Conservation (phyloP, 1,284 basidiomycete genomes). For the Apiotrichum mycotoxinovorans region DNA sequence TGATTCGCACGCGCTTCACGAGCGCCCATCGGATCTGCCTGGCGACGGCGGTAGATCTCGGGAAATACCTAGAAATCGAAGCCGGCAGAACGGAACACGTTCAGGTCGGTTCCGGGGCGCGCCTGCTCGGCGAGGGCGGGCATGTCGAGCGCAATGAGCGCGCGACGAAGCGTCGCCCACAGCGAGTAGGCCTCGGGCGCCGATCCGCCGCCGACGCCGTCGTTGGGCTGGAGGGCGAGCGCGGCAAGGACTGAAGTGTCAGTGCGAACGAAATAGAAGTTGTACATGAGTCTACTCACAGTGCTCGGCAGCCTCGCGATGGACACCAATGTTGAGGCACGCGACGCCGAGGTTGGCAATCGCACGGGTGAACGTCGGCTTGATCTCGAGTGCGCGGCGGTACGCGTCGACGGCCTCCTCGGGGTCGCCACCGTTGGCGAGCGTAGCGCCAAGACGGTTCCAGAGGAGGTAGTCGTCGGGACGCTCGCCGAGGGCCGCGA, state of each 20-base stretch:
- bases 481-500: constrained; percentile 70
- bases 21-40: not conserved
- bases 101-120: constrained; percentile 57
- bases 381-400: constrained; percentile 82
- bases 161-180: constrained; percentile 87
- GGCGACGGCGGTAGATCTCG: not conserved
- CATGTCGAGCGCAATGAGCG: constrained; percentile 67
- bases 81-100: constrained; percentile 69
- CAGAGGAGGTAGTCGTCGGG: constrained; percentile 91
- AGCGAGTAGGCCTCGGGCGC: constrained; percentile 59
- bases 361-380: constrained; percentile 94
- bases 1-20: not conserved
- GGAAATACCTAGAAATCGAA: constrained; percentile 63
- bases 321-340: constrained; percentile 91
- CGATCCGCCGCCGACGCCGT: constrained; percentile 25
- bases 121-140: constrained; percentile 56
- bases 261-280: not conserved
- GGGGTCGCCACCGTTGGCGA: constrained; percentile 91
- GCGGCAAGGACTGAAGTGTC: constrained; percentile 67
- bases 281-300: constrained; percentile 41
- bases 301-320: constrained; percentile 95
- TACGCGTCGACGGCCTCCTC: constrained; percentile 96
- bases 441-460: constrained; percentile 92
- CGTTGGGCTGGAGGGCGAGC: constrained; percentile 67
- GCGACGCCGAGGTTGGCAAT: constrained; percentile 98